Conservation (phyloP, 2,329 filamentous ascomycete species). For the Cryphonectria carpinicola region DNA sequence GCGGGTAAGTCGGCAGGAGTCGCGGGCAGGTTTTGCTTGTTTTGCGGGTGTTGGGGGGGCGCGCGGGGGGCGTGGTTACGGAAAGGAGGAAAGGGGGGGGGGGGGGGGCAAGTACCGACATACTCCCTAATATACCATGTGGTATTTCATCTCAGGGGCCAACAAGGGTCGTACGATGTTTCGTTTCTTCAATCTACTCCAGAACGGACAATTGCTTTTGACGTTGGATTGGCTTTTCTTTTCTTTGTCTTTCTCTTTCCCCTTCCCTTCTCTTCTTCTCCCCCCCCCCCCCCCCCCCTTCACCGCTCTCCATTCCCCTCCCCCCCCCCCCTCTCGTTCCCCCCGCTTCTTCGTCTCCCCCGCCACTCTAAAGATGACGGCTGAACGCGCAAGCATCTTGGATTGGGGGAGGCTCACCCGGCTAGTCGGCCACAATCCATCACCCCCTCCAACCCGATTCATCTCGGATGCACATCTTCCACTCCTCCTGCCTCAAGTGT, state of each 20-base stretch:
- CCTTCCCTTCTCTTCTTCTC: neutral
- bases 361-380: neutral
- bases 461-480: conserved; percentile 21
- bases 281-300: no score
- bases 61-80: no score
- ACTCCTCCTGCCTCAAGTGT: neutral
- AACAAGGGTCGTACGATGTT: neutral
- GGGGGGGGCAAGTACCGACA: neutral
- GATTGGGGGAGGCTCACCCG: neutral
- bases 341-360: neutral
- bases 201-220: neutral
- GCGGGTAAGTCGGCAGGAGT: no score
- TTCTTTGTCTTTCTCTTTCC: neutral
- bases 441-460: conserved; percentile 5
- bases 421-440: neutral
- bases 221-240: no score
- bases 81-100: no score
- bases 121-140: neutral
- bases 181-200: neutral
- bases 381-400: neutral
- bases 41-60: no score
- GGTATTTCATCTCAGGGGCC: neutral
- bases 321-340: neutral
- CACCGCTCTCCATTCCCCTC: no score
- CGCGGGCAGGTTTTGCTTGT: no score